Conservation (phyloP, 768 basidiomycete species). For the Clathrus columnatus region DNA sequence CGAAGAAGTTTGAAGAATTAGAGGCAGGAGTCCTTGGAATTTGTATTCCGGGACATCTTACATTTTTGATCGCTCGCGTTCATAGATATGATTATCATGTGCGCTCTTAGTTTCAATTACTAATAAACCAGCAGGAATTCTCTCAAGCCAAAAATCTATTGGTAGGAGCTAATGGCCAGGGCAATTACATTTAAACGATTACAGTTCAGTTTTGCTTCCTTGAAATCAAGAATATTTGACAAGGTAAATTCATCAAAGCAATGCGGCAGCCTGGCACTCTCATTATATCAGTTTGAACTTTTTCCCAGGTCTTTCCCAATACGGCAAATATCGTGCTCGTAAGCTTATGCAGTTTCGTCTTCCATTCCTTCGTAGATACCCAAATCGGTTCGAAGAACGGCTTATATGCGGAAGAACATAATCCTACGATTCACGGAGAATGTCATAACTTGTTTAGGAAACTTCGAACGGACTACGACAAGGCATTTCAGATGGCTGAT, state of each 20-base stretch:
- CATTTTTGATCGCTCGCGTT: constrained; percentile 10
- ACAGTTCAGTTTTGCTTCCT: constrained; percentile 24
- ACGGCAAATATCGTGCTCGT: constrained; percentile 15
- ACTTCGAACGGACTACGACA: constrained; percentile 28
- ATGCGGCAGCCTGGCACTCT: constrained; percentile 7
- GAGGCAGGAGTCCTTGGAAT: constrained; percentile 34
- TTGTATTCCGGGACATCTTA: constrained; percentile 30
- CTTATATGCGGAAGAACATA: constrained; percentile 24
- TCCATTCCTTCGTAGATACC: not conserved
- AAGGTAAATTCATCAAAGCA: constrained; percentile 18
- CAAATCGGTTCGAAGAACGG: constrained; percentile 15
- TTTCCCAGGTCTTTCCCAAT: constrained; percentile 12
- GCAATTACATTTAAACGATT: constrained; percentile 27
- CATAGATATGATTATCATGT: not conserved
- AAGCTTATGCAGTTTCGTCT: not conserved
- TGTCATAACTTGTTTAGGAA: constrained; percentile 31
- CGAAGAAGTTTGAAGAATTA: constrained; percentile 25
- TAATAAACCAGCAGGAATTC: constrained; percentile 8
- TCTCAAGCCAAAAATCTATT: constrained; percentile 15
- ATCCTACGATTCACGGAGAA: constrained; percentile 22
- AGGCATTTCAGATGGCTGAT: constrained; percentile 21
- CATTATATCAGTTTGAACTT: not conserved
- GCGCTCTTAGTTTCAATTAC: not conserved
- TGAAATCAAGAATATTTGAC: constrained; percentile 31
- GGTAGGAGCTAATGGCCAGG: constrained; percentile 16